Conservation (phyloP, 257 asterid genomes). For the Jacaranda mimosifolia region DNA sequence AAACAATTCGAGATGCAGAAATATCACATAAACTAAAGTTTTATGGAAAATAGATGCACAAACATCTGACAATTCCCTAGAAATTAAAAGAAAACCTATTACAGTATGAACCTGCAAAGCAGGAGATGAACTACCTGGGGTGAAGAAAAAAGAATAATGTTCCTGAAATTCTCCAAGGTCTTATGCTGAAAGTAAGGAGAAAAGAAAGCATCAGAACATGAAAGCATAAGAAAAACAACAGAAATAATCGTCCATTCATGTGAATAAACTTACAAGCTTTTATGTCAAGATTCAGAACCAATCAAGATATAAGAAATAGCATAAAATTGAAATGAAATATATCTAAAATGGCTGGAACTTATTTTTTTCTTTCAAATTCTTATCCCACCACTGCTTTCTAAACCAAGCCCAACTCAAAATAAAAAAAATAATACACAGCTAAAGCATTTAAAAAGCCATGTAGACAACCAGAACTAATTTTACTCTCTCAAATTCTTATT, state of each 20-base stretch:
- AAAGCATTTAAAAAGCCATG: neutral
- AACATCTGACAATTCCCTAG: neutral
- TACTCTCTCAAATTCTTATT: neutral
- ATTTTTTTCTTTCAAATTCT: neutral
- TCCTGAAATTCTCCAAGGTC: conserved; percentile 41
- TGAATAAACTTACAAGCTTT: neutral
- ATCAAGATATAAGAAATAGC: neutral
- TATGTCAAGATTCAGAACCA: neutral
- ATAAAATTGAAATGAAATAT: neutral
- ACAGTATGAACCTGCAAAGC: neutral
- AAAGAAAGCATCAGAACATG: conserved; percentile 29
- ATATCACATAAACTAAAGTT: neutral
- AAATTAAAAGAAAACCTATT: too few species aligned
- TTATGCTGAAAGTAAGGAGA: conserved; percentile 26
- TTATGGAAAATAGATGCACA: neutral
- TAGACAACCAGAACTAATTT: neutral
- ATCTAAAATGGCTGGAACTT: neutral
- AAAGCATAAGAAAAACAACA: conserved; percentile 1
- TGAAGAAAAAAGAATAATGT: conserved; percentile 39
- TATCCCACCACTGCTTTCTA: neutral
- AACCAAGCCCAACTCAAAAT: neutral
- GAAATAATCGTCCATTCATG: neutral
- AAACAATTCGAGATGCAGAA: neutral
- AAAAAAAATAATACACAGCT: neutral
- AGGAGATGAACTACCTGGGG: conserved; percentile 37